Conservation (phyloP, 2,329 filamentous ascomycete species). For the Cordyceps sp. region DNA sequence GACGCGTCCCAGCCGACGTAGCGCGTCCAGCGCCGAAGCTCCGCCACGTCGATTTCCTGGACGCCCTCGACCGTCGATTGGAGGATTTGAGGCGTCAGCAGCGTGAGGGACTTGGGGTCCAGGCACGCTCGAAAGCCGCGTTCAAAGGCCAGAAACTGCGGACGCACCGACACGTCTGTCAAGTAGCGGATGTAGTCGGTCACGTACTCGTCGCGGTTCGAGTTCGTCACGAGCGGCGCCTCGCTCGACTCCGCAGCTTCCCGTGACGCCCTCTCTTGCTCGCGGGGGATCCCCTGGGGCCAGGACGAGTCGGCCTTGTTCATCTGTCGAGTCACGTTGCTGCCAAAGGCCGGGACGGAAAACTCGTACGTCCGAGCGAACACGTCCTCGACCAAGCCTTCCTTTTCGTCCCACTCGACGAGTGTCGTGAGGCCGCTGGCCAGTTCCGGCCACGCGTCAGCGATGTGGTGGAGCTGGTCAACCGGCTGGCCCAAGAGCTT, state of each 20-base stretch:
- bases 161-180: slow-evolving; percentile 57
- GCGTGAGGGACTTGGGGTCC: slow-evolving; percentile 48
- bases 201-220: slow-evolving; percentile 64
- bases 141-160: slow-evolving; percentile 67
- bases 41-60: slow-evolving; percentile 60
- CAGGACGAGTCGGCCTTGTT: slow-evolving; percentile 22
- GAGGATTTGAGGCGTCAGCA: slow-evolving; percentile 56
- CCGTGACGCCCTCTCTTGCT: slow-evolving; percentile 13
- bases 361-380: slow-evolving; percentile 82
- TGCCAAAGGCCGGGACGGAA: slow-evolving; percentile 43
- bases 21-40: slow-evolving; percentile 52
- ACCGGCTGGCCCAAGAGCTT: slow-evolving; percentile 58
- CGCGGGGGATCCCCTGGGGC: slow-evolving; percentile 30
- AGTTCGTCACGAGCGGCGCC: slow-evolving; percentile 60
- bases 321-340: slow-evolving; percentile 42
- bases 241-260: slow-evolving; percentile 21
- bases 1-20: slow-evolving; percentile 68
- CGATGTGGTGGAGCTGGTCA: slow-evolving; percentile 57
- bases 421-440: slow-evolving; percentile 57
- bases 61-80: slow-evolving; percentile 71
- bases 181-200: slow-evolving; percentile 75
- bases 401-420: slow-evolving; percentile 56
- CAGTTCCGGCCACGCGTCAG: slow-evolving; percentile 76
- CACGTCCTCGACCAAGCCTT: slow-evolving; percentile 65
- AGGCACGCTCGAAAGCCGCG: slow-evolving; percentile 67